Percentiles rank a stretch among this genome's conserved stretches.
Evolutionary conservation across 768 basidiomycete species (phyloP).

Genomic region (Nidula microcarpa): DNA sequence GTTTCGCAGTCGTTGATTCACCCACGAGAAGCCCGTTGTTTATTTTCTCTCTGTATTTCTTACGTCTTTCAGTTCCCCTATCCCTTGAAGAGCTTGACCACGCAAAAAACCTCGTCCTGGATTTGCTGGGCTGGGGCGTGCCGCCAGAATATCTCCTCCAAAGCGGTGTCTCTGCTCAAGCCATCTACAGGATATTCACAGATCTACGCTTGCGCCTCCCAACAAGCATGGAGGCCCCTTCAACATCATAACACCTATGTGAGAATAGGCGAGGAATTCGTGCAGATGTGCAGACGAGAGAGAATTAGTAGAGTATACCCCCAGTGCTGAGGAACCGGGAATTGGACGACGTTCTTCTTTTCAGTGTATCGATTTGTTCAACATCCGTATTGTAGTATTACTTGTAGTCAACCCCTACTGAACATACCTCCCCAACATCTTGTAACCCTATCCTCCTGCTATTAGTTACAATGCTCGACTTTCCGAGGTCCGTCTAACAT

Average conservation of each 20-base stretch:
- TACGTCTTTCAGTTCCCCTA: conserved; percentile 20
- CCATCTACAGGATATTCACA: conserved; percentile 35
- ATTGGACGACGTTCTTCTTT: background rate
- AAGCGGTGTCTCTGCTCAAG: conserved; percentile 35
- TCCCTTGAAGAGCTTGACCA: conserved; percentile 35
- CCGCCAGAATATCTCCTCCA: conserved; percentile 44
- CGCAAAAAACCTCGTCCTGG: conserved; percentile 46
- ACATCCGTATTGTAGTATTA: too few relatives aligned
- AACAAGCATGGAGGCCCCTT: conserved; percentile 10
- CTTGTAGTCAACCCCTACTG: too few relatives aligned
- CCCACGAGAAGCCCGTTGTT: background rate
- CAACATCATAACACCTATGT: background rate
- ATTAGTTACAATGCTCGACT: too few relatives aligned
- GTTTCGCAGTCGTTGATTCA: too few relatives aligned
- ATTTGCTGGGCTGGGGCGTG: conserved; percentile 55
- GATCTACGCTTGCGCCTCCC: conserved; percentile 38
- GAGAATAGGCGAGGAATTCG: background rate
- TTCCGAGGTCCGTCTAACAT: too few relatives aligned
- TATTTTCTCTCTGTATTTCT: background rate
- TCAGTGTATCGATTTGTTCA: too few relatives aligned
- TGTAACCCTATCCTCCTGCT: too few relatives aligned
- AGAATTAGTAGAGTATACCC: background rate
- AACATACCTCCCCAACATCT: too few relatives aligned
- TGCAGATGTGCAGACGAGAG: background rate
- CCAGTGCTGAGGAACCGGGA: background rate